Percentiles rank a stretch among this genome's conserved stretches.
These are phyloP conservation scores for Chytriomyces hyalinus DNA, from an alignment of 192 early-diverging fungal species.

Conservation along the genomic window DNA sequence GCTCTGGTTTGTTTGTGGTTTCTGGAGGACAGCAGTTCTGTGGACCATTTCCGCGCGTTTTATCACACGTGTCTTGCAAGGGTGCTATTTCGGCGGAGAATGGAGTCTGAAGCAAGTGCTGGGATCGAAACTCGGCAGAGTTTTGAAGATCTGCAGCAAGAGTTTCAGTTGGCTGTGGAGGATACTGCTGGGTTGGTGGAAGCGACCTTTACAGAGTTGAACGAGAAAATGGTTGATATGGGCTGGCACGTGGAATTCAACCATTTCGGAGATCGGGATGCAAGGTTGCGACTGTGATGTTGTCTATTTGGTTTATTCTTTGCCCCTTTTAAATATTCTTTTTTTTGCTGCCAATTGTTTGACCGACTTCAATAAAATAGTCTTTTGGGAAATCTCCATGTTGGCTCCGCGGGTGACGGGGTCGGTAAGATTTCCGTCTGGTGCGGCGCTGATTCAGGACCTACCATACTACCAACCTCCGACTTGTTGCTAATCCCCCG, in stretches of 20 bases:
- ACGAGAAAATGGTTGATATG: constrained; percentile 39
- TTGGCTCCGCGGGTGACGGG: background rate
- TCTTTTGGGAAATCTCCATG: background rate
- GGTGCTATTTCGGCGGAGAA: constrained; percentile 30
- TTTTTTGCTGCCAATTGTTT: background rate
- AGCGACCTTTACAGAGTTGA: constrained; percentile 42
- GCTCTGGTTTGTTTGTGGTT: constrained; percentile 63
- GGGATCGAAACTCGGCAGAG: background rate
- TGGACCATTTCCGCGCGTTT: constrained; percentile 66
- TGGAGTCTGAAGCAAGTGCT: background rate
- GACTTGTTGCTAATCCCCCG: too few species aligned
- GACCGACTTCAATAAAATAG: background rate
- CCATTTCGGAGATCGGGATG: constrained; percentile 41
- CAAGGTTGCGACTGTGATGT: constrained; percentile 4
- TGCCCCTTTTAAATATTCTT: too few species aligned
- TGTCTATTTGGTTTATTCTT: background rate
- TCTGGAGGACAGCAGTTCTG: constrained; percentile 48
- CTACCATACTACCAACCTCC: too few species aligned
- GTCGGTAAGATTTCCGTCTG: too few species aligned
- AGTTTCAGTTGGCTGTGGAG: constrained; percentile 30
- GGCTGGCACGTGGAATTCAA: constrained; percentile 62
- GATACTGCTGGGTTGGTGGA: constrained; percentile 44
- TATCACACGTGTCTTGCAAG: constrained; percentile 66
- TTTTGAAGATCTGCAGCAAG: background rate
- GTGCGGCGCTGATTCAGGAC: too few species aligned